Evolutionary conservation across 441 rosid genomes (phyloP).

Genomic region (Erodium trifolium): DNA sequence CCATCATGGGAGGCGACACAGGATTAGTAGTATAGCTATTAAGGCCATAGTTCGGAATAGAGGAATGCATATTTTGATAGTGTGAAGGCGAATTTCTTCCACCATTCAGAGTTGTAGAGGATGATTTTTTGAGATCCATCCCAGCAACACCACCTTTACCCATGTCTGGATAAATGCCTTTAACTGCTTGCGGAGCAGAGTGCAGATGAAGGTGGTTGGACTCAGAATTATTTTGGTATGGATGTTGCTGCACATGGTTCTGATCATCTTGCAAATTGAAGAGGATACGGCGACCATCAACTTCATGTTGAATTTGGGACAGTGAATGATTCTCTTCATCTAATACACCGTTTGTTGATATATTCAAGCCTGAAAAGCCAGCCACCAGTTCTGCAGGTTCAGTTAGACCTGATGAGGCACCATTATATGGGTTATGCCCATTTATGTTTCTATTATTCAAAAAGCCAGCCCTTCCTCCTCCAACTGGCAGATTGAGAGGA

Average conservation of each 20-base stretch:
- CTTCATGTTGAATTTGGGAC: conserved; percentile 25
- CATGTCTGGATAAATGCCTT: conserved; percentile 16
- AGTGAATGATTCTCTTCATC: conserved; percentile 31
- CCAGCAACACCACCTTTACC: conserved; percentile 15
- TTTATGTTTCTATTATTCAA: conserved; percentile 38
- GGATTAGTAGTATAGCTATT: conserved; percentile 37
- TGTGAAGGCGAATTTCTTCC: conserved; percentile 41
- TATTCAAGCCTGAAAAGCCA: conserved; percentile 57
- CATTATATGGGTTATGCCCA: conserved; percentile 32
- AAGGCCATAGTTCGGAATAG: conserved; percentile 38
- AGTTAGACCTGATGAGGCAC: conserved; percentile 31
- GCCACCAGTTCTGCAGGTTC: conserved; percentile 43
- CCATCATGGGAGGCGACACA: conserved; percentile 42
- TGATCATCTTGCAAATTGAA: conserved; percentile 36
- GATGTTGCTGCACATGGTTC: conserved; percentile 27
- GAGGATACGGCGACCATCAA: conserved; percentile 31
- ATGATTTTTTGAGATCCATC: conserved; percentile 15
- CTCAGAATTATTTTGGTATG: conserved; percentile 25
- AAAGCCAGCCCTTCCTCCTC: conserved; percentile 41
- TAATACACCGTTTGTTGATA: conserved; percentile 31
- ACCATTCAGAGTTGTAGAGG: conserved; percentile 33
- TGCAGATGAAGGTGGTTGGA: conserved; percentile 15
- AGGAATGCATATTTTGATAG: conserved; percentile 37
- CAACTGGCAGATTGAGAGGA: conserved; percentile 50
- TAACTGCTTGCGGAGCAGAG: background rate